Evolutionary conservation across 768 basidiomycete genomes (phyloP).

Genomic region (Saitozyma podzolica): DNA sequence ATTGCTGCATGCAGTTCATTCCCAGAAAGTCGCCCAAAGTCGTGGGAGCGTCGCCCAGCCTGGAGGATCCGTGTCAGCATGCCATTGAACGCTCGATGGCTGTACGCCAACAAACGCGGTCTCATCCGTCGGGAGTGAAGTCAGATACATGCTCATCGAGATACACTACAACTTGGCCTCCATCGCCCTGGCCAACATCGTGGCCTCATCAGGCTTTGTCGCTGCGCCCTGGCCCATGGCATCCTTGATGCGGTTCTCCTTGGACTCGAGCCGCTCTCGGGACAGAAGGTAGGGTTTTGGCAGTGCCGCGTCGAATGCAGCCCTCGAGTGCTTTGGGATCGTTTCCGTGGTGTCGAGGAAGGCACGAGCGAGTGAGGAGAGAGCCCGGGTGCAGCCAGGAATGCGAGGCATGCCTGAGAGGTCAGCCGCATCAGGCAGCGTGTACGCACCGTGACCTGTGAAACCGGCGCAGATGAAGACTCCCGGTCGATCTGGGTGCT

Average conservation of each 20-base stretch:
- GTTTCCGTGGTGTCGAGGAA: conserved; percentile 3
- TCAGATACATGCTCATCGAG: too few relatives aligned
- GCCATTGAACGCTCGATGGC: too few relatives aligned
- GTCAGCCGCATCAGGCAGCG: conserved; percentile 1
- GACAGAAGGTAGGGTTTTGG: conserved; percentile 34
- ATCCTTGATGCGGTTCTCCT: conserved; percentile 23
- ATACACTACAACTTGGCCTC: conserved; percentile 18
- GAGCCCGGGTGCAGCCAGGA: conserved; percentile 26
- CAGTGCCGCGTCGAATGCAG: conserved; percentile 14
- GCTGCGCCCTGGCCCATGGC: conserved; percentile 26
- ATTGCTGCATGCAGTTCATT: too few relatives aligned
- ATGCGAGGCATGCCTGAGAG: conserved; percentile 35
- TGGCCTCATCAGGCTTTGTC: conserved; percentile 19
- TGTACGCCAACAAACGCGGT: too few relatives aligned
- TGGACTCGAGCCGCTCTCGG: conserved; percentile 19
- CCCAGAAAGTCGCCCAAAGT: too few relatives aligned
- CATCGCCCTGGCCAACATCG: conserved; percentile 10
- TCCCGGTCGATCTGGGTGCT: conserved; percentile 25
- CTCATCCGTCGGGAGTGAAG: too few relatives aligned
- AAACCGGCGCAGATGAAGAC: conserved; percentile 37
- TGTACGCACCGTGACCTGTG: conserved; percentile 38
- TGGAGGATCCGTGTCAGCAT: too few relatives aligned
- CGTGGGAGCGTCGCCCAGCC: too few relatives aligned
- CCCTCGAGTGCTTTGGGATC: neutral
- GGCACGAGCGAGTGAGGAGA: conserved; percentile 11